Conservation (phyloP, 1,284 basidiomycete species). For the Ganoderma lucidum region DNA sequence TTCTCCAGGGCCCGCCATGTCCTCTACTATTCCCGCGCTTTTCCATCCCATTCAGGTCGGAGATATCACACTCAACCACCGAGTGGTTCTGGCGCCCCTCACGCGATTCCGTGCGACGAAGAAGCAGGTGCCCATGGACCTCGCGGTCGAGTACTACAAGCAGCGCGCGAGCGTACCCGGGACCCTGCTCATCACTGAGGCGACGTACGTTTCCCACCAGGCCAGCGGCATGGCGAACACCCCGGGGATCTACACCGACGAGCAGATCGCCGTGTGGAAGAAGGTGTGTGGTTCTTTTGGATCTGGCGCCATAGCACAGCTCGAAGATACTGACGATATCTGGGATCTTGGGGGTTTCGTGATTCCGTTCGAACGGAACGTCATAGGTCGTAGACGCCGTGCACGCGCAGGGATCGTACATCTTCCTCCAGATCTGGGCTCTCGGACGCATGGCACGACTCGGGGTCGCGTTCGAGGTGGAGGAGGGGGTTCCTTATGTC, state of each 20-base stretch:
- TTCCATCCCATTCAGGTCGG: conserved; percentile 57
- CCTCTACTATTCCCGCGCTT: conserved; percentile 38
- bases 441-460: conserved; percentile 26
- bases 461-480: background rate
- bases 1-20: background rate
- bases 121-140: conserved; percentile 38
- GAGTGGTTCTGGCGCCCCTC: conserved; percentile 58
- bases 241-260: conserved; percentile 53
- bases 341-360: background rate
- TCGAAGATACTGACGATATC: conserved; percentile 1
- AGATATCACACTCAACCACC: conserved; percentile 48
- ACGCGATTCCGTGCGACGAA: conserved; percentile 48
- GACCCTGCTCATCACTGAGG: conserved; percentile 59
- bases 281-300: conserved; percentile 37
- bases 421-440: conserved; percentile 51
- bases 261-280: conserved; percentile 57
- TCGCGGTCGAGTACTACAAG: conserved; percentile 54
- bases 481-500: background rate
- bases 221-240: conserved; percentile 47
- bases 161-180: conserved; percentile 55
- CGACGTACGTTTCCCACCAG: conserved; percentile 49
- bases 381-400: conserved; percentile 30
- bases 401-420: conserved; percentile 40
- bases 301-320: background rate
- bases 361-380: background rate